Evolutionary conservation across 441 rosid genomes (phyloP).

Genomic region (Geranium incanum): DNA sequence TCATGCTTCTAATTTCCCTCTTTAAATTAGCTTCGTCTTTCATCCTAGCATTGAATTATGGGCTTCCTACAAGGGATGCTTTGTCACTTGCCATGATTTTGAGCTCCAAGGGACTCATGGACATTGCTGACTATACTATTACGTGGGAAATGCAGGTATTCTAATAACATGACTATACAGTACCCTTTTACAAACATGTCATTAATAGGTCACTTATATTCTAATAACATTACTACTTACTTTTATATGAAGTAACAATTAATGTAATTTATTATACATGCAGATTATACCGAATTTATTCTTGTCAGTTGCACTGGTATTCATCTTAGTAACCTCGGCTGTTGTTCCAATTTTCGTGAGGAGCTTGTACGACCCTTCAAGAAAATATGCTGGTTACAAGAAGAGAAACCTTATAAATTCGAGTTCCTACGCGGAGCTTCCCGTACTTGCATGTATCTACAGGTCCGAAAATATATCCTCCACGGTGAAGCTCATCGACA

Average conservation of each 20-base stretch:
- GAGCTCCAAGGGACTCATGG: not conserved
- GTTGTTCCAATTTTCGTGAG: conserved; percentile 34
- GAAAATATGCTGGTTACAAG: conserved; percentile 37
- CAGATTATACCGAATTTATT: conserved; percentile 14
- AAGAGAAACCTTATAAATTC: conserved; percentile 33
- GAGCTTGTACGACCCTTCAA: conserved; percentile 41
- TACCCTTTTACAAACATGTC: no score
- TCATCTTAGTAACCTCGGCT: conserved; percentile 21
- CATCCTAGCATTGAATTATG: not conserved
- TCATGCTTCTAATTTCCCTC: not conserved
- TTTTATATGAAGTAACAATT: no score
- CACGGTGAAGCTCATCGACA: conserved; percentile 29
- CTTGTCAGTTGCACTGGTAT: not conserved
- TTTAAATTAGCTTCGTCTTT: not conserved
- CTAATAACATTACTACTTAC: no score
- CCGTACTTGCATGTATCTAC: conserved; percentile 45
- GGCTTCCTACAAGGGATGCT: not conserved
- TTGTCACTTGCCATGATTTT: not conserved
- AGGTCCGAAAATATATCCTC: conserved; percentile 35
- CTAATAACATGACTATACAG: no score
- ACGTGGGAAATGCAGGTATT: conserved; percentile 4
- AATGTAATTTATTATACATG: not conserved
- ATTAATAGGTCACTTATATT: no score
- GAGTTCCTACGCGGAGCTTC: conserved; percentile 27
- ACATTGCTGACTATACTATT: not conserved